Evolutionary conservation across 306 rosid species (phyloP).

Genomic region (Cucurbita argyrosperma): DNA sequence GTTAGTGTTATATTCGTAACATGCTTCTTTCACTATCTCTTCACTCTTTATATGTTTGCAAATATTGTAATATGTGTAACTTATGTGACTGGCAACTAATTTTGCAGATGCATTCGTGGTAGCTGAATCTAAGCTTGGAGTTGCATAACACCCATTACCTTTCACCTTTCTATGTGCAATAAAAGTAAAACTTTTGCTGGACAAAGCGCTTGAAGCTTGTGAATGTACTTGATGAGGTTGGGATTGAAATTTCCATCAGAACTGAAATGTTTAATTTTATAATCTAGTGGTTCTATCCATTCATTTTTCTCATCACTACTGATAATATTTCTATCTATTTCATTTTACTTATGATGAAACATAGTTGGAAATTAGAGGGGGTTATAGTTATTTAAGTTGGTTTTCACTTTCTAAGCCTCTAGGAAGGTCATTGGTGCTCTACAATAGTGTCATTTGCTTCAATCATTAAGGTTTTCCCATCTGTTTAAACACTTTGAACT

Average conservation of each 20-base stretch:
- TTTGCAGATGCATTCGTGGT: slow-evolving; percentile 1
- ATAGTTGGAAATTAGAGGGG: background rate
- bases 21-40: background rate
- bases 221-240: background rate
- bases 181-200: background rate
- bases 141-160: background rate
- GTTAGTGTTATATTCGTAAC: background rate
- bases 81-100: background rate
- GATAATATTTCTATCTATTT: background rate
- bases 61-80: background rate
- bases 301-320: background rate
- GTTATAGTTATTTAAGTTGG: background rate
- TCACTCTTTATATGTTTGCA: background rate
- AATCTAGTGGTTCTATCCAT: background rate
- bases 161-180: background rate
- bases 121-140: slow-evolving; percentile 5
- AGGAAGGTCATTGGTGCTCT: background rate
- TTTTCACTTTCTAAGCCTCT: background rate
- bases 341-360: background rate
- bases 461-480: no score
- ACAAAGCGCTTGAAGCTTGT: slow-evolving; percentile 2
- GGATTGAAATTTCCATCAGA: background rate
- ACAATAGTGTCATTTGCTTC: no score
- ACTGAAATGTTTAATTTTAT: background rate
- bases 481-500: no score